Conservation (phyloP, 306 rosid genomes). For the Fragaria vesca region DNA sequence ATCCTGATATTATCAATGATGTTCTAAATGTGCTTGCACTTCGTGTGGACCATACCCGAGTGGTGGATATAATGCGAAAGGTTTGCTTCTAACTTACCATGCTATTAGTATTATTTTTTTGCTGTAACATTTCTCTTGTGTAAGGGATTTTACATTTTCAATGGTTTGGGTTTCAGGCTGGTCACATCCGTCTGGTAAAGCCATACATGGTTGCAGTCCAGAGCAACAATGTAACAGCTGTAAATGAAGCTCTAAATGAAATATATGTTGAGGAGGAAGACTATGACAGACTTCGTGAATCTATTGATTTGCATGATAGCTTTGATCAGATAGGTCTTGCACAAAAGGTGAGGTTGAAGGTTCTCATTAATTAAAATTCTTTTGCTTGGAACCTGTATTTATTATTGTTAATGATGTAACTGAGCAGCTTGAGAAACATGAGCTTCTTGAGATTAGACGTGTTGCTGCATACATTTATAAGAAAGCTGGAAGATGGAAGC, state of each 20-base stretch:
- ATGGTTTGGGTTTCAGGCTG: slow-evolving; percentile 60
- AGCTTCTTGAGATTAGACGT: slow-evolving; percentile 97
- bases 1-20: slow-evolving; percentile 93
- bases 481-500: slow-evolving; percentile 98
- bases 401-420: neutral
- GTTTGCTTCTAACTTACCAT: slow-evolving; percentile 28
- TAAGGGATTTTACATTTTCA: neutral
- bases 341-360: slow-evolving; percentile 64
- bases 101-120: neutral
- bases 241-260: slow-evolving; percentile 95
- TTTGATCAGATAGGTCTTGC: slow-evolving; percentile 98
- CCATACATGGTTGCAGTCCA: slow-evolving; percentile 99
- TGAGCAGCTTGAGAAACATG: slow-evolving; percentile 91
- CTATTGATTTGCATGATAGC: slow-evolving; percentile 90
- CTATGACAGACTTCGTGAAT: slow-evolving; percentile 91
- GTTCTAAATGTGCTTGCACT: slow-evolving; percentile 94
- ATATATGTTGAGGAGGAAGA: slow-evolving; percentile 96
- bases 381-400: neutral
- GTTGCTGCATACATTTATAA: slow-evolving; percentile 96
- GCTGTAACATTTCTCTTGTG: neutral
- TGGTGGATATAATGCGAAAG: slow-evolving; percentile 97
- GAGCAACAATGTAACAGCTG: slow-evolving; percentile 96
- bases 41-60: slow-evolving; percentile 95
- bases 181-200: slow-evolving; percentile 86
- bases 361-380: neutral